phyloP scores from a whole-genome alignment of 129 eudicot species.

The Oenanthe sinensis region DNA sequence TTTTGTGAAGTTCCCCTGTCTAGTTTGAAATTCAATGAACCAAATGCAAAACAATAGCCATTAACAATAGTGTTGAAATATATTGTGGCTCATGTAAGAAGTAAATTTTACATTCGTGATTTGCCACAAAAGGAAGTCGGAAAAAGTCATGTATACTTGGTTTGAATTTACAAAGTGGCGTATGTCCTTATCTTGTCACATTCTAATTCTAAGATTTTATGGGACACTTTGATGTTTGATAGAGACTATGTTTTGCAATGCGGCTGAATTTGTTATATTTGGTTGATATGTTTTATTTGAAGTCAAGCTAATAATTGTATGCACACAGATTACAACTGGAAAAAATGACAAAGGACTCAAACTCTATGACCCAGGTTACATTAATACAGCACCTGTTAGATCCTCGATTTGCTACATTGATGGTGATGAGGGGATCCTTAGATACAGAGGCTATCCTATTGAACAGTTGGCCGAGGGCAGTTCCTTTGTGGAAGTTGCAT shows the following conservation, averaged over 20 bases:
- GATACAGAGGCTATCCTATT: conserved; percentile 95
- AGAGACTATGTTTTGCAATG: background rate
- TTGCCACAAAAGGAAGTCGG: too few relatives aligned
- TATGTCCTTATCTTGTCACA: background rate
- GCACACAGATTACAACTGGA: conserved; percentile 74
- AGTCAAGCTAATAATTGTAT: background rate
- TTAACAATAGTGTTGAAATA: too few relatives aligned
- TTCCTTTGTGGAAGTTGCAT: conserved; percentile 86
- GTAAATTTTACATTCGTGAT: too few relatives aligned
- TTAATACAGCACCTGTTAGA: conserved; percentile 92
- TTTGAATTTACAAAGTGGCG: too few relatives aligned
- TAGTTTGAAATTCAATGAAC: too few relatives aligned
- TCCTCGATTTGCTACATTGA: conserved; percentile 88
- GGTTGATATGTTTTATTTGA: background rate
- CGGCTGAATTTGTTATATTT: background rate
- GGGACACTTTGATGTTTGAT: background rate
- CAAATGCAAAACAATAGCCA: too few relatives aligned
- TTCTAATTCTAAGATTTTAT: background rate
- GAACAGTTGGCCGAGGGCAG: conserved; percentile 93
- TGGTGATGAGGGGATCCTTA: conserved; percentile 94
- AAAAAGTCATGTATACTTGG: too few relatives aligned
- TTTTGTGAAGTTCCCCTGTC: too few relatives aligned
- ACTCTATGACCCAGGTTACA: conserved; percentile 82
- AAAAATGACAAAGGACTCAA: conserved; percentile 85
- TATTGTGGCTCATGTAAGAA: too few relatives aligned